A percentile compares a stretch with the other conserved stretches of the same genome.
Evolutionary conservation across 331 rosid species (phyloP).

Genomic region (Telfairia occidentalis): DNA sequence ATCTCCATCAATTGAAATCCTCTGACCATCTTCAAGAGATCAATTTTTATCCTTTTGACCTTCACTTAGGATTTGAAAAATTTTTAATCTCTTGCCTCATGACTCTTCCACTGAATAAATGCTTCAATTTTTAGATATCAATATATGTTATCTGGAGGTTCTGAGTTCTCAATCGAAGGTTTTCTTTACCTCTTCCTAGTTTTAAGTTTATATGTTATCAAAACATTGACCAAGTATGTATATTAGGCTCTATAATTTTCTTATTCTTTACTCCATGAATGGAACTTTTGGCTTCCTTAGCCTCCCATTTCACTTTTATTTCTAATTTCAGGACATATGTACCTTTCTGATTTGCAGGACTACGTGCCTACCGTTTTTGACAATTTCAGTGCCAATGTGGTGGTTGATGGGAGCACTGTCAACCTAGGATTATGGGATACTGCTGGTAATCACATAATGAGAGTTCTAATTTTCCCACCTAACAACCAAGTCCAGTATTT

Average conservation of each 20-base stretch:
- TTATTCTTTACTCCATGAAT: background rate
- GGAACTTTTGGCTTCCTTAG: background rate
- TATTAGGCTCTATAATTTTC: background rate
- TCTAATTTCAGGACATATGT: background rate
- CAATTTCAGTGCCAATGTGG: constrained; percentile 98
- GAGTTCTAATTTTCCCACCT: background rate
- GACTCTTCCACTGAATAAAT: background rate
- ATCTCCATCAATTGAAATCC: background rate
- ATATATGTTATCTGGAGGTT: background rate
- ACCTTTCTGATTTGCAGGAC: constrained; percentile 35
- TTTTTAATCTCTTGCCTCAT: background rate
- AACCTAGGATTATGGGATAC: constrained; percentile 98
- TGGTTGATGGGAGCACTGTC: constrained; percentile 93
- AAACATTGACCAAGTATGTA: background rate
- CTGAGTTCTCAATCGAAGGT: background rate
- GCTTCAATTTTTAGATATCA: background rate
- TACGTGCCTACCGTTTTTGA: constrained; percentile 97
- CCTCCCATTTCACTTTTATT: background rate
- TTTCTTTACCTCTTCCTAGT: background rate
- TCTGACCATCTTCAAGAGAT: background rate
- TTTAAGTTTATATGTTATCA: background rate
- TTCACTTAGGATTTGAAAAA: background rate
- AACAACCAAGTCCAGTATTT: background rate
- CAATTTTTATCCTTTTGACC: background rate
- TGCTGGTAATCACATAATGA: constrained; percentile 43